phyloP scores from a whole-genome alignment of 495 filamentous ascomycete species.

The Hyaloscypha finlandica region DNA sequence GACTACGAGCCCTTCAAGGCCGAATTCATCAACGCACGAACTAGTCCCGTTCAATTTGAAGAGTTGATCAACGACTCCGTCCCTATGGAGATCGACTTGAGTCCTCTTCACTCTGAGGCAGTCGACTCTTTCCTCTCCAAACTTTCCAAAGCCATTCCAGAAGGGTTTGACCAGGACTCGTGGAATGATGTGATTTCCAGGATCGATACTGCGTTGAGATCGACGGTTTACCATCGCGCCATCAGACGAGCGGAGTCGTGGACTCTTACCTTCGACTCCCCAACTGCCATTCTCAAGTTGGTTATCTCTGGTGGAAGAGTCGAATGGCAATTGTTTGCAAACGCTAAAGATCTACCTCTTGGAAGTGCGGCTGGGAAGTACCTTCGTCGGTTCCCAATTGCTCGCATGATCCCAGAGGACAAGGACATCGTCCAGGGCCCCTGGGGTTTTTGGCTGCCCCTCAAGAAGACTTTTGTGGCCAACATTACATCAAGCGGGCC shows the following conservation, averaged over 20 bases:
- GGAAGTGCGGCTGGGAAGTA: conserved; percentile 47
- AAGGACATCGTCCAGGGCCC: conserved; percentile 42
- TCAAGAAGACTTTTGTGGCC: conserved; percentile 31
- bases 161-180: not conserved
- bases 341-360: conserved; percentile 40
- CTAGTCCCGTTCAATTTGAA: conserved; percentile 51
- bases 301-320: conserved; percentile 42
- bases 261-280: conserved; percentile 54
- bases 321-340: conserved; percentile 59
- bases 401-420: conserved; percentile 46
- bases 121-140: not conserved
- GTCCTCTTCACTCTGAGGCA: not conserved
- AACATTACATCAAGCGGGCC: conserved; percentile 35
- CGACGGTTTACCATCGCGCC: conserved; percentile 44
- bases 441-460: conserved; percentile 56
- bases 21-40: conserved; percentile 27
- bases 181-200: not conserved
- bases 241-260: conserved; percentile 52
- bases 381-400: conserved; percentile 53
- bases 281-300: conserved; percentile 49
- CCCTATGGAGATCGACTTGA: conserved; percentile 46
- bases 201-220: conserved; percentile 34
- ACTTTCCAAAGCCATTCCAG: not conserved
- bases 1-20: conserved; percentile 35
- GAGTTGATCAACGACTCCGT: conserved; percentile 42